Conservation (phyloP, 495 filamentous ascomycete species). For the Corynascus novoguineensis region DNA sequence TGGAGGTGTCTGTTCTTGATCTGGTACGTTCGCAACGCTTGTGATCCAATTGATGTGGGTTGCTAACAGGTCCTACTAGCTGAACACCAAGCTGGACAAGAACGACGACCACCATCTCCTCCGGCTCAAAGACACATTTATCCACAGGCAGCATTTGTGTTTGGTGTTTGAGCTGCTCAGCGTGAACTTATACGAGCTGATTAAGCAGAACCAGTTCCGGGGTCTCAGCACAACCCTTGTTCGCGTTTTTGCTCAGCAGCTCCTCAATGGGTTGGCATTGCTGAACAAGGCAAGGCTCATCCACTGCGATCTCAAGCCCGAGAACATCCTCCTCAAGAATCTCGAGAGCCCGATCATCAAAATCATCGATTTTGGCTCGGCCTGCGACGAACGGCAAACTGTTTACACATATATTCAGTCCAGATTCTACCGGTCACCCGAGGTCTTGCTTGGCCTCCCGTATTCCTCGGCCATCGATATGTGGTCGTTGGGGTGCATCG, state of each 20-base stretch:
- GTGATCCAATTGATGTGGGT: background rate
- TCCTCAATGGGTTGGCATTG: constrained; percentile 85
- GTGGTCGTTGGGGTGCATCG: constrained; percentile 99
- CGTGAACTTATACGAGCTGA: constrained; percentile 97
- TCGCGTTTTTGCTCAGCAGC: constrained; percentile 94
- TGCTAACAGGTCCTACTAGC: constrained; percentile 43
- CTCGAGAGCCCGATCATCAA: constrained; percentile 99
- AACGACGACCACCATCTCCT: constrained; percentile 98
- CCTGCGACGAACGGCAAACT: constrained; percentile 96
- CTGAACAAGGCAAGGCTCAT: constrained; percentile 96
- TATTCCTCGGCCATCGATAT: constrained; percentile 99
- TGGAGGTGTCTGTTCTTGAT: constrained; percentile 98
- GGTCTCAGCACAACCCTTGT: constrained; percentile 96
- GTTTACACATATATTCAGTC: constrained; percentile 99
- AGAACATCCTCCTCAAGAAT: constrained; percentile 98
- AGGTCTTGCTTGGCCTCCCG: constrained; percentile 88
- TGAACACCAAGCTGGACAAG: constrained; percentile 98
- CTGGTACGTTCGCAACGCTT: constrained; percentile 58
- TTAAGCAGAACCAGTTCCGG: constrained; percentile 99
- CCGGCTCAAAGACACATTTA: constrained; percentile 95
- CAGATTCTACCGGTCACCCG: constrained; percentile 94
- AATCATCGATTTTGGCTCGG: constrained; percentile 99
- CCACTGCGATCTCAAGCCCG: constrained; percentile 97
- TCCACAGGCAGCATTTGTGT: constrained; percentile 95
- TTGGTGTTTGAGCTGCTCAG: constrained; percentile 96